phyloP scores from a whole-genome alignment of 164 flowering plant species.

The Buxus sempervirens region DNA sequence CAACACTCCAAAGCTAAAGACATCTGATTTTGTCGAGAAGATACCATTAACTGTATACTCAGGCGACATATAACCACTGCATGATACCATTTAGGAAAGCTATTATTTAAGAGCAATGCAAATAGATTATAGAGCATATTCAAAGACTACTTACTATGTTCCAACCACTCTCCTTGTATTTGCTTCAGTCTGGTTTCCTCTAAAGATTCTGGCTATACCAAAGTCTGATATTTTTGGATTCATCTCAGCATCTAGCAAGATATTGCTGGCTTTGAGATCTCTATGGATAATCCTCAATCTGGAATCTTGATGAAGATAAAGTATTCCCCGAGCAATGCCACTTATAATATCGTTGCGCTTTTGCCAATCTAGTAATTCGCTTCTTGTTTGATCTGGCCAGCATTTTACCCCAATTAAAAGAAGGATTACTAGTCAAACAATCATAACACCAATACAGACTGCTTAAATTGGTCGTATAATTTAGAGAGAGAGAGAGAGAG shows the following conservation, averaged over 20 bases:
- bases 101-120: not conserved
- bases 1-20: constrained; percentile 49
- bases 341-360: constrained; percentile 29
- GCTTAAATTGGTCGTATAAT: too few species aligned
- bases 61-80: constrained; percentile 50
- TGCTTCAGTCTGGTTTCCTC: constrained; percentile 25
- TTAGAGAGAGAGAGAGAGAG: not conserved
- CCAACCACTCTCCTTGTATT: constrained; percentile 32
- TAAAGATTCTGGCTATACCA: constrained; percentile 39
- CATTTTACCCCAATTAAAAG: not conserved
- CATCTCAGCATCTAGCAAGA: constrained; percentile 36
- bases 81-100: too few species aligned
- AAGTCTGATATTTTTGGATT: constrained; percentile 51
- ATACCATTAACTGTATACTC: constrained; percentile 42
- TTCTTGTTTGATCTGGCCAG: constrained; percentile 21
- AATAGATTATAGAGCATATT: not conserved
- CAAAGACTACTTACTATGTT: constrained; percentile 40
- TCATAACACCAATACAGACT: too few species aligned
- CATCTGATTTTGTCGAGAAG: constrained; percentile 49
- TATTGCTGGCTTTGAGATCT: constrained; percentile 47
- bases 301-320: constrained; percentile 49
- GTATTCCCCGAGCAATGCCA: constrained; percentile 40
- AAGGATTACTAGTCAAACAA: not conserved
- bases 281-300: constrained; percentile 38
- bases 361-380: constrained; percentile 25